phyloP scores from a whole-genome alignment of 441 rosid species.

The Corymbia citriodora region DNA sequence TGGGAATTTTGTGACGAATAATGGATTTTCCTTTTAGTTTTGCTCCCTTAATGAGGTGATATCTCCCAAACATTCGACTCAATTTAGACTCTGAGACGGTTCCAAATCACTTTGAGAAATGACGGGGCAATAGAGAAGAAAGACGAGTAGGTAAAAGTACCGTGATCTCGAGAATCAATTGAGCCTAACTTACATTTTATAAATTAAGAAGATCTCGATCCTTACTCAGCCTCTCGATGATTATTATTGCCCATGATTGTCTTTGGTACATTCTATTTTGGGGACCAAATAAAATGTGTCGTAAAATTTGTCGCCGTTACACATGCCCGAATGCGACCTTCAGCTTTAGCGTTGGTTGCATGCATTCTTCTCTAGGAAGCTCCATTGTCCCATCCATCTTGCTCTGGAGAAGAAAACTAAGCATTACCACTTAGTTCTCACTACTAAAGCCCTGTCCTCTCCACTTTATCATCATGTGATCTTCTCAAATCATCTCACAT shows the following conservation, averaged over 20 bases:
- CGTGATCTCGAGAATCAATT: neutral
- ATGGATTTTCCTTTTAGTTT: neutral
- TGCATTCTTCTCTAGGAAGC: neutral
- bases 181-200: no score
- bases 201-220: neutral
- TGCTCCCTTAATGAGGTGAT: neutral
- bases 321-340: neutral
- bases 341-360: neutral
- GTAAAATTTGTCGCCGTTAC: no score
- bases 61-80: neutral
- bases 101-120: neutral
- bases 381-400: neutral
- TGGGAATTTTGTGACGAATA: neutral
- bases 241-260: neutral
- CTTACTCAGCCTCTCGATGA: neutral
- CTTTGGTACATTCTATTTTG: neutral
- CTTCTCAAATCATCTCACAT: neutral
- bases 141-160: rapidly evolving
- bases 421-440: neutral
- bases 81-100: no score
- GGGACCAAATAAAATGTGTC: no score
- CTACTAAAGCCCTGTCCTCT: neutral
- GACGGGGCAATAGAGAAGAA: neutral
- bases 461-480: neutral
- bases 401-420: neutral